Conservation (phyloP, 768 basidiomycete species). For the Steccherinum ochraceum region DNA sequence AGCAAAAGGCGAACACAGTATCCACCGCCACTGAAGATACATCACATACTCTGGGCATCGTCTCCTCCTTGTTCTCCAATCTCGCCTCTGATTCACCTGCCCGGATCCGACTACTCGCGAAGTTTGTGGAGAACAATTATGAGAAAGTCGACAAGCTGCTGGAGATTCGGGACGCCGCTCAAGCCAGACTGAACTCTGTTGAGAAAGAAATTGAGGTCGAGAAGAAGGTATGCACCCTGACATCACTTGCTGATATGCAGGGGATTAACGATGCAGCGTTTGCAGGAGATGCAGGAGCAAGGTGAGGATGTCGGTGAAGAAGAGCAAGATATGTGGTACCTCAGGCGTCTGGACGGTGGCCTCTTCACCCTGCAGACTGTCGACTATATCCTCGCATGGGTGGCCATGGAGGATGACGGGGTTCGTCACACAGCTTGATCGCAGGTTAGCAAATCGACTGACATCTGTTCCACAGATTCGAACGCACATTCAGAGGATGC, state of each 20-base stretch:
- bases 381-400: constrained; percentile 93
- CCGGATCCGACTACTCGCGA: constrained; percentile 78
- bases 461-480: constrained; percentile 52
- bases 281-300: constrained; percentile 47
- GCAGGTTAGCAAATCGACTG: background rate
- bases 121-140: constrained; percentile 90
- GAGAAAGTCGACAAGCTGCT: constrained; percentile 93
- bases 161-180: constrained; percentile 75
- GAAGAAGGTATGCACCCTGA: constrained; percentile 45
- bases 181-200: constrained; percentile 47
- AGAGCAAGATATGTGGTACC: constrained; percentile 73
- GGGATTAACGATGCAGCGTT: background rate
- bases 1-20: constrained; percentile 36
- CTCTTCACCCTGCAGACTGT: constrained; percentile 85
- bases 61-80: constrained; percentile 83
- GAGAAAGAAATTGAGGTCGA: constrained; percentile 68
- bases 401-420: constrained; percentile 97
- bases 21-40: constrained; percentile 71
- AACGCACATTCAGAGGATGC: constrained; percentile 66
- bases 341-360: constrained; percentile 83
- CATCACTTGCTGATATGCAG: background rate
- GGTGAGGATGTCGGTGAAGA: constrained; percentile 53
- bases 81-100: constrained; percentile 78
- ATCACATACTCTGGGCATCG: constrained; percentile 82
- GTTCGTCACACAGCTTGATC: constrained; percentile 39